phyloP scores from a whole-genome alignment of 2,329 filamentous ascomycete genomes.

The Epichloe brachyelytri region DNA sequence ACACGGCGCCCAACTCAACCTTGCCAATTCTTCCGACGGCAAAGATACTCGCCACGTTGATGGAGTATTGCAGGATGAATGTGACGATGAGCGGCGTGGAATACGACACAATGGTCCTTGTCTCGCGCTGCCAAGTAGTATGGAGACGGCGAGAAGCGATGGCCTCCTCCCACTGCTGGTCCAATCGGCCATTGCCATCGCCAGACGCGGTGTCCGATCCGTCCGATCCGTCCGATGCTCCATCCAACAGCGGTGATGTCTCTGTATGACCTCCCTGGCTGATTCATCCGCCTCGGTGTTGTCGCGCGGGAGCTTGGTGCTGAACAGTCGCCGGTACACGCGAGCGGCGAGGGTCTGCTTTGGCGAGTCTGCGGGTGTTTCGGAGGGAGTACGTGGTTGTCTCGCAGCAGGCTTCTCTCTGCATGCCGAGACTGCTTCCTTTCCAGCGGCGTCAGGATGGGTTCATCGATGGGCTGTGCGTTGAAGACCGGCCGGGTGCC shows the following conservation, averaged over 20 bases:
- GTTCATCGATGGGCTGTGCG: slow-evolving; percentile 34
- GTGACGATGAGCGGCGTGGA: slow-evolving; percentile 56
- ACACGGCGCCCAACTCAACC: slow-evolving; percentile 35
- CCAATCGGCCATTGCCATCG: slow-evolving; percentile 37
- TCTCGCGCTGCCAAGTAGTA: slow-evolving; percentile 84
- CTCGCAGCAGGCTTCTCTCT: slow-evolving; percentile 47
- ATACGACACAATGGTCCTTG: slow-evolving; percentile 65
- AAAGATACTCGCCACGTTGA: slow-evolving; percentile 73
- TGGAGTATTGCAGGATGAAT: slow-evolving; percentile 69
- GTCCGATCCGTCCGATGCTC: neutral
- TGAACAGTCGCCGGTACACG: slow-evolving; percentile 38
- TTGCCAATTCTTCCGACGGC: slow-evolving; percentile 65
- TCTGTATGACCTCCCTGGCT: slow-evolving; percentile 22
- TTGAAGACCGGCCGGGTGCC: slow-evolving; percentile 59
- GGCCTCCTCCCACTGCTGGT: slow-evolving; percentile 74
- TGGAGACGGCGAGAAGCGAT: slow-evolving; percentile 68
- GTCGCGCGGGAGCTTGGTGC: slow-evolving; percentile 36
- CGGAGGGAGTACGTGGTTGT: slow-evolving; percentile 53
- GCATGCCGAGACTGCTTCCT: slow-evolving; percentile 42
- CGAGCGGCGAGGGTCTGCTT: slow-evolving; percentile 21
- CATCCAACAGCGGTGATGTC: slow-evolving; percentile 27
- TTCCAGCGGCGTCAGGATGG: slow-evolving; percentile 40
- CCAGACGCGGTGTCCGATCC: slow-evolving; percentile 23
- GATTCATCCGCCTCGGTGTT: slow-evolving; percentile 27
- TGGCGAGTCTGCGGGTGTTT: slow-evolving; percentile 31